Base-by-base conservation (phyloP, 108 stramenopile species). In the Conticribra guillardii region DNA sequence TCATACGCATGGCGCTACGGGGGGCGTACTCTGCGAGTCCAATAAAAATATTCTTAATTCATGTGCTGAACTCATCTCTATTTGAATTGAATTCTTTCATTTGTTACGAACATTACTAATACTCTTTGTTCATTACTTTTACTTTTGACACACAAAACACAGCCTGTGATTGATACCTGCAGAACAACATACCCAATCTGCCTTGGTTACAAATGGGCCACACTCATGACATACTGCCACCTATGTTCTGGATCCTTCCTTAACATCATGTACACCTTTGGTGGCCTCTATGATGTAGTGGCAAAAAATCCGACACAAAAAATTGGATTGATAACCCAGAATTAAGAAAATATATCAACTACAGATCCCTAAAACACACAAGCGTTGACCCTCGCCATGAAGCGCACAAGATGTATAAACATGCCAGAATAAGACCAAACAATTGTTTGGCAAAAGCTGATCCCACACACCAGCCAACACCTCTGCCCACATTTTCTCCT, bases 191-290 rank as follows among this genome's bases (percentile, higher is more conserved):
- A 37, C 27, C 60, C 60, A 45, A 22, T 1, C 1, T 24, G 32
- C 0, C 23, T 21, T 8, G 60, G 41, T 9, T 2, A 51, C 51
- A 16, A 66, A 28, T 66, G 53, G 51, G 19, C 64, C 11, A 66
- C 64, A 2, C 49, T 66, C 64, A 66, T 66, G 64, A 52, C 64
- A 33, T 66, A 53, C 11, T 66, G 64, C 24, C 49, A 66, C 19
- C 18, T 19, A 14, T 66, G 64, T 41, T 19, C 15, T 16, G 64
- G 64, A 66, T 17, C 23, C 41, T 22, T 22, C 28, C 2, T 1
- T 3, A 67, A 67, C 31, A 7, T 56, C 22, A 59, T 59, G 56
- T 69, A 59, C 23, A 18, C 44, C 33, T 69, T 53, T 26, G 68
- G 68, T 11, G 68, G 68, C 4, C 9, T 33, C 1, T 69, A 33